Evolutionary conservation across 2,329 filamentous ascomycete genomes (phyloP).

Genomic region (Bretziella fagacearum): DNA sequence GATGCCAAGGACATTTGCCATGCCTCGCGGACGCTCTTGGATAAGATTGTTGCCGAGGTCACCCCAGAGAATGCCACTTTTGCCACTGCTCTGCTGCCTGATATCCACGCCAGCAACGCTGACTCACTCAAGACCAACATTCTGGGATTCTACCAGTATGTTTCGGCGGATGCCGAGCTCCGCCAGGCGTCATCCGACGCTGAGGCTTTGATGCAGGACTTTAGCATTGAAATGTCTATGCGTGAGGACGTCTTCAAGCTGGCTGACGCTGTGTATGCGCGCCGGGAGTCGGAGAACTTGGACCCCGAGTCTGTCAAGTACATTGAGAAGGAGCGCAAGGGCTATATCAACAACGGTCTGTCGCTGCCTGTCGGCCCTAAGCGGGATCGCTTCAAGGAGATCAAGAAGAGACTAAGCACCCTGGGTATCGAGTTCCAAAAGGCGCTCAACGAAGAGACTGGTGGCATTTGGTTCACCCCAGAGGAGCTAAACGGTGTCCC

Average conservation of each 20-base stretch:
- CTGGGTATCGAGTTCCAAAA: constrained; percentile 62
- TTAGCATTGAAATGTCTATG: constrained; percentile 63
- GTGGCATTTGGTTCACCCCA: constrained; percentile 60
- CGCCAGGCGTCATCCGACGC: constrained; percentile 63
- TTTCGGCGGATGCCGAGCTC: constrained; percentile 50
- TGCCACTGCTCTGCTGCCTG: constrained; percentile 41
- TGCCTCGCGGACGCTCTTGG: constrained; percentile 43
- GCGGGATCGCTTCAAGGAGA: constrained; percentile 68
- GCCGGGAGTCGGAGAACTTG: constrained; percentile 33
- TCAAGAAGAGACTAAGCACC: constrained; percentile 63
- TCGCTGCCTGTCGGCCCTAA: constrained; percentile 51
- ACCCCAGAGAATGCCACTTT: constrained; percentile 36
- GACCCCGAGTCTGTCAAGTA: constrained; percentile 55
- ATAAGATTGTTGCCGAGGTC: constrained; percentile 49
- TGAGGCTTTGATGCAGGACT: constrained; percentile 59
- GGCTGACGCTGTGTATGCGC: constrained; percentile 40
- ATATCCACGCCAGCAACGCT: constrained; percentile 56
- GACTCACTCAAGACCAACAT: constrained; percentile 44
- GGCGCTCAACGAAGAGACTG: constrained; percentile 67
- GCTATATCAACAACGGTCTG: constrained; percentile 60
- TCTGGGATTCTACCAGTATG: constrained; percentile 64
- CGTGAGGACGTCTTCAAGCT: constrained; percentile 62
- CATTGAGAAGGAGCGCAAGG: constrained; percentile 61
- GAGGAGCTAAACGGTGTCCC: constrained; percentile 63
- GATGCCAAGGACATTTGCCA: constrained; percentile 52